Conservation (phyloP, 441 rosid species). For the Euphorbia schlechtendalii region DNA sequence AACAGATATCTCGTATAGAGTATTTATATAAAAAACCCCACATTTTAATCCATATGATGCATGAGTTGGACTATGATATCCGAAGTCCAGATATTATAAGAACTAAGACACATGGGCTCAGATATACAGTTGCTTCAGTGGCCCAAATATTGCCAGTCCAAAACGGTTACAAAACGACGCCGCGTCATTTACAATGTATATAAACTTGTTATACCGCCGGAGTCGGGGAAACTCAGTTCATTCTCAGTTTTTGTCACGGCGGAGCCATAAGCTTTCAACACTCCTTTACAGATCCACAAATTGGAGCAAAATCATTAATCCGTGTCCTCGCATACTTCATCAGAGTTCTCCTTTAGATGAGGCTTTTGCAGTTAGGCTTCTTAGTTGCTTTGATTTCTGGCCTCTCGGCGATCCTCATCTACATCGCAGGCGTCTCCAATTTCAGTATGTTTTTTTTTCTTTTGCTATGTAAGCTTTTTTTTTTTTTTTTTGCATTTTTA, state of each 20-base stretch:
- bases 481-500: not conserved
- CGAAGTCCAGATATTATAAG: too few species aligned
- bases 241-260: too few species aligned
- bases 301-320: not conserved
- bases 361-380: conserved; percentile 53
- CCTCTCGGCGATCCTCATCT: conserved; percentile 64
- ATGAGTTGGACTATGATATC: too few species aligned
- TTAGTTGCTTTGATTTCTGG: conserved; percentile 63
- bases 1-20: too few species aligned
- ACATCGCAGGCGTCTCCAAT: conserved; percentile 64
- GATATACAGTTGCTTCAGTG: not conserved
- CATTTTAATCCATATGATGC: too few species aligned
- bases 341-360: conserved; percentile 34
- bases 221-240: not conserved
- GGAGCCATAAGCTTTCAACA: too few species aligned
- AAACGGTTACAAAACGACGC: not conserved
- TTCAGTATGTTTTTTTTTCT: conserved; percentile 31
- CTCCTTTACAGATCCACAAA: not conserved
- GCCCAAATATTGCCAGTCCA: not conserved
- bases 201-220: not conserved
- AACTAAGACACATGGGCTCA: not conserved
- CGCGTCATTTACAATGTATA: not conserved
- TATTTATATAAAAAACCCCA: too few species aligned
- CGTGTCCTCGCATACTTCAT: not conserved
- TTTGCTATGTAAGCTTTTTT: not conserved